Evolutionary conservation across 1,284 basidiomycete species (phyloP).

Genomic region (Violaceomyces palustris): DNA sequence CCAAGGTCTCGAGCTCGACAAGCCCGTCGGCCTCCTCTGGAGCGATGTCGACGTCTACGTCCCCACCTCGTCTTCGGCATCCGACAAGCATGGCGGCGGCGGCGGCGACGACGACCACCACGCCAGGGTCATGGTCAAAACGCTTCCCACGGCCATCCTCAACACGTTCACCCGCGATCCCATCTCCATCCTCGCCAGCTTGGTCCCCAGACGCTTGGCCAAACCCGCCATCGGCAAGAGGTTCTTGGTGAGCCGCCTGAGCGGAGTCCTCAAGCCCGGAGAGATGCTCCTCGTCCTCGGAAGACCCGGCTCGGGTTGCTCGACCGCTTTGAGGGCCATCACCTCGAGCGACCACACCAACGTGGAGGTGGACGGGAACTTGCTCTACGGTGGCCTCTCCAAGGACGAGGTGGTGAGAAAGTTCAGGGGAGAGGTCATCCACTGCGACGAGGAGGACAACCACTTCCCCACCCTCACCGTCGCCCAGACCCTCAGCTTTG

Average conservation of each 20-base stretch:
- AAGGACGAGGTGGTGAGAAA: slow-evolving; percentile 24
- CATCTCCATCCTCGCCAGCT: slow-evolving; percentile 23
- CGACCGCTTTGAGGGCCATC: slow-evolving; percentile 32
- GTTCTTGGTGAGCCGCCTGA: slow-evolving; percentile 20
- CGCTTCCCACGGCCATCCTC: slow-evolving; percentile 30
- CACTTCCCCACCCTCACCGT: slow-evolving; percentile 45
- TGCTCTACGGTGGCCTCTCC: slow-evolving; percentile 34
- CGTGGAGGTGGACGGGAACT: slow-evolving; percentile 21
- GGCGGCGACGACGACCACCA: too few species aligned
- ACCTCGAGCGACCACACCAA: slow-evolving; percentile 30
- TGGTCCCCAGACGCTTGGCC: too few species aligned
- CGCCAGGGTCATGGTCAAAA: slow-evolving; percentile 45
- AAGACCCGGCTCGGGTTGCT: slow-evolving; percentile 40
- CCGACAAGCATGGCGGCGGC: too few species aligned
- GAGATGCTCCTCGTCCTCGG: slow-evolving; percentile 47
- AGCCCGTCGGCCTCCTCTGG: slow-evolving; percentile 43
- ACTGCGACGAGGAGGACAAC: slow-evolving; percentile 32
- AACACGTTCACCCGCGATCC: slow-evolving; percentile 39
- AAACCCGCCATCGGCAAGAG: slow-evolving; percentile 13
- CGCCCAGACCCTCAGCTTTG: slow-evolving; percentile 28
- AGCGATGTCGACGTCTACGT: slow-evolving; percentile 27
- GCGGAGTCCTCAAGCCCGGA: slow-evolving; percentile 35
- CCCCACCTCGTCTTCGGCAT: slow-evolving; percentile 22
- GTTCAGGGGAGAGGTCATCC: slow-evolving; percentile 36
- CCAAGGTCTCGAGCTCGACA: slow-evolving; percentile 25